Base-by-base conservation (phyloP, 2,329 filamentous ascomycete species). In the Dactylellina haptotyla region DNA sequence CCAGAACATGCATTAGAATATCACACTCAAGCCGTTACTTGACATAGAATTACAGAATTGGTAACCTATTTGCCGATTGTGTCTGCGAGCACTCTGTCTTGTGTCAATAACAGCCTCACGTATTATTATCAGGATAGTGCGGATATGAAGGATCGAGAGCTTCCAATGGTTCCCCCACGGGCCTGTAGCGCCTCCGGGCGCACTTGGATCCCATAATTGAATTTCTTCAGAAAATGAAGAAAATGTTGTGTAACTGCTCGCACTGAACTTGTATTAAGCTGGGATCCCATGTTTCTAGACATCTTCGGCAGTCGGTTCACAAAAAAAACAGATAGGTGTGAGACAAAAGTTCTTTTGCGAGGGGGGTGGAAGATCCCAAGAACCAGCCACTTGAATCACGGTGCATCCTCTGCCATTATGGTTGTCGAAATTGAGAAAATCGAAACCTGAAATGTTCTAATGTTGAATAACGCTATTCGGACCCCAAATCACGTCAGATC, bases 371-470 rank as follows among this genome's bases (percentile, higher is more conserved):
- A n/a, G n/a, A n/a, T n/a, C n/a, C n/a, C n/a, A n/a, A n/a, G n/a
- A n/a, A 4, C 6, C 4, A 43, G n/a, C 39, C 39, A 9, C 39
- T 4, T 43, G n/a, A 43, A 43, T 10, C 41, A 41, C 37, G 39
- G 28, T 37, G 26, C 45, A 18, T 26, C 23, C 25, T 18, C 46
- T 48, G 25, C 25, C 43, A 28, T 28, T 4, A 25, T 28, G 37
- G 39, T 30, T 9, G 34, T 37, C n/a, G 25, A 18, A 64, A 20
- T 8, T 12, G 20, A 14, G 28, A 20, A 54, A 63, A 64, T 28
- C 14, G 62, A 65, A 65, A 65, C 62, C 28, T 9, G 8, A 50
- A 39, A 41, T 37, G 62, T 65, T 65, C 62, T 41, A 50, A 65
- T 25, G 41, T 57, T 54, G 28, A 39, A 65, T 65, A 20, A 41